These are phyloP conservation scores for Sugiyamaella paludigena DNA, from an alignment of 1,139 yeast species.

Conservation along the genomic window DNA sequence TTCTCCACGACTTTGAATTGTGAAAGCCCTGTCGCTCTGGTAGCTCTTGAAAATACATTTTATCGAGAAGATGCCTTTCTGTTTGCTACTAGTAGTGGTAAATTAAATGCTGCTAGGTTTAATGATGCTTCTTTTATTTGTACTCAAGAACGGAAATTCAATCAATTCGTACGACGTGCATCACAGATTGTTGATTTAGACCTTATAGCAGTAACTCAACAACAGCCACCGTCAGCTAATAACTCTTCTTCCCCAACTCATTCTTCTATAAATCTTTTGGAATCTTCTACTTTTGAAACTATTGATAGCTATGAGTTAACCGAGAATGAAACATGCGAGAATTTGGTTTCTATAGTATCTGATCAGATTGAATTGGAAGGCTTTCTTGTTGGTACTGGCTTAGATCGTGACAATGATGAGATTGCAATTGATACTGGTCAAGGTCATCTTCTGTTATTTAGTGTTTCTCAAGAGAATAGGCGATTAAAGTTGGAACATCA, in stretches of 20 bases:
- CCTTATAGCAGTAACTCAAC: not conserved
- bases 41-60: not conserved
- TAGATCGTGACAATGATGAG: slow-evolving; percentile 4
- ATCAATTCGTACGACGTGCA: slow-evolving; percentile 3
- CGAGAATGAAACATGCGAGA: slow-evolving; percentile 4
- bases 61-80: slow-evolving; percentile 4
- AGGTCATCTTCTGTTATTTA: slow-evolving; percentile 10
- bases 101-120: slow-evolving; percentile 1
- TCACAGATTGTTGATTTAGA: slow-evolving; percentile 3
- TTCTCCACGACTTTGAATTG: slow-evolving; percentile 1
- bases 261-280: slow-evolving; percentile 1
- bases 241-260: not conserved
- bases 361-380: slow-evolving; percentile 9
- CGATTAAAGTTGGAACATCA: slow-evolving; percentile 6
- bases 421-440: not conserved
- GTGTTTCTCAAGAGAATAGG: not conserved
- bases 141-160: slow-evolving; percentile 4
- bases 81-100: not conserved
- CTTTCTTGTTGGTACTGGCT: slow-evolving; percentile 9
- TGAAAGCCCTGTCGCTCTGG: slow-evolving; percentile 3
- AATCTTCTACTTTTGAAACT: slow-evolving; percentile 4
- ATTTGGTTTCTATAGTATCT: slow-evolving; percentile 4
- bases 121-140: slow-evolving; percentile 3
- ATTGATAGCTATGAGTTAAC: slow-evolving; percentile 2
- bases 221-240: not conserved